Base-by-base conservation (phyloP, 176 grass and related monocot species). In the Ananas comosus region DNA sequence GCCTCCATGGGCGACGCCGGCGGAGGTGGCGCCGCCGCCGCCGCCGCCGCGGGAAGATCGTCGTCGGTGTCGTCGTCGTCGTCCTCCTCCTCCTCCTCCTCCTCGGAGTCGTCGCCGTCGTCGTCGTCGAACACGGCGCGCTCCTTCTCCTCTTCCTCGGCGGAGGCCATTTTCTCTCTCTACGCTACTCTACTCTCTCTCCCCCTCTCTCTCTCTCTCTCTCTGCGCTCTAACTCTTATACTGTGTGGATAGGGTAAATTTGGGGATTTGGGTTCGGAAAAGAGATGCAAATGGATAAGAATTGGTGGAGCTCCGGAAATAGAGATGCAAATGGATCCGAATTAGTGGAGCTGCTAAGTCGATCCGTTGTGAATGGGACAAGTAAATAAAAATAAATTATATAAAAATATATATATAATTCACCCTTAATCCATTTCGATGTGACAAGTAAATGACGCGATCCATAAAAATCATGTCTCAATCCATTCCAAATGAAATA, bases 51-150 rank as follows among this genome's bases (percentile, higher is more conserved):
- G 11, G 70, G 72, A 67, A 79, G 81, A 52, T 83, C 77, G 73
- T 68, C 71, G 69, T 83, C 85, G 51, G 83, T 73, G 16, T 88
- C 85, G 28, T 78, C 85, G 72, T 88, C 83, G 50, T 73, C 80
- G 65, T 80, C 78, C 24, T 70, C 80, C 68, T 87, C 77, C 27
- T 72, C 85, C 69, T 87, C 85, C 0, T 76, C 75, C 69, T 83
- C 79, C 21, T 61, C 56, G 56, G 14, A 14, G 19, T 59, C 54
- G 54, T 59, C 54, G 54, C 10, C 54, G 11, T 56, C 53, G 53
- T 17, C 53, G 54, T 56, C 53, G n/a, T 59, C 54, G 16, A 61
- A 21, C 17, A 22, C 56, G 56, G 56, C 56, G 4, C 56, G 13
- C 13, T 22, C 56, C 56, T 61, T 19, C 13, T 22, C 56, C 16